Conservation (phyloP, 331 rosid species). For the Saraca asoca region DNA sequence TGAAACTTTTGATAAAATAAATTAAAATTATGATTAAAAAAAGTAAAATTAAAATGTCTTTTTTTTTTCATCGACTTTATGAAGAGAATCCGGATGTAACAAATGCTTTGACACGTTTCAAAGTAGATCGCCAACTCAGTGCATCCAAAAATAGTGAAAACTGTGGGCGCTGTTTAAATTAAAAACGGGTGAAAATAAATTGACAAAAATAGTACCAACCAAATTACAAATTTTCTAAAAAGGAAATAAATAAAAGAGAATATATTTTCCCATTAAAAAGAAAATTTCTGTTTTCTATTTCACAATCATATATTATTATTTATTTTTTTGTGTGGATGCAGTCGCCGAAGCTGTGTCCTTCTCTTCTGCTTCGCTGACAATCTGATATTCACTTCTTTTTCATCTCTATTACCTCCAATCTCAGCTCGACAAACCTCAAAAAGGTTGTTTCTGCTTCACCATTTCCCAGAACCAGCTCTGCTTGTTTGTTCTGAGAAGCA, state of each 20-base stretch:
- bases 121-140: no score
- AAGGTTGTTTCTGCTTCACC: conserved; percentile 19
- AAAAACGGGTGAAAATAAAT: no score
- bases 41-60: no score
- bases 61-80: no score
- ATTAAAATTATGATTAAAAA: no score
- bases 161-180: no score
- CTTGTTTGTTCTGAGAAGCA: not conserved
- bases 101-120: no score
- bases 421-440: conserved; percentile 20
- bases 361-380: conserved; percentile 42
- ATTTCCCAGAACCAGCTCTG: conserved; percentile 22
- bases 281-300: not conserved
- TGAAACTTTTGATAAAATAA: no score
- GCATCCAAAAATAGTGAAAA: no score
- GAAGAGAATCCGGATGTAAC: no score
- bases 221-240: not conserved
- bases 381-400: conserved; percentile 46
- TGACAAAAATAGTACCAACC: not conserved
- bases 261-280: not conserved
- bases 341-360: conserved; percentile 50
- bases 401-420: conserved; percentile 29
- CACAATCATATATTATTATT: not conserved
- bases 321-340: conserved; percentile 61
- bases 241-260: not conserved